A percentile compares a stretch with the other conserved stretches of the same genome.
Evolutionary conservation across 495 filamentous ascomycete species (phyloP).

Genomic region (Penicillium subrubescens): DNA sequence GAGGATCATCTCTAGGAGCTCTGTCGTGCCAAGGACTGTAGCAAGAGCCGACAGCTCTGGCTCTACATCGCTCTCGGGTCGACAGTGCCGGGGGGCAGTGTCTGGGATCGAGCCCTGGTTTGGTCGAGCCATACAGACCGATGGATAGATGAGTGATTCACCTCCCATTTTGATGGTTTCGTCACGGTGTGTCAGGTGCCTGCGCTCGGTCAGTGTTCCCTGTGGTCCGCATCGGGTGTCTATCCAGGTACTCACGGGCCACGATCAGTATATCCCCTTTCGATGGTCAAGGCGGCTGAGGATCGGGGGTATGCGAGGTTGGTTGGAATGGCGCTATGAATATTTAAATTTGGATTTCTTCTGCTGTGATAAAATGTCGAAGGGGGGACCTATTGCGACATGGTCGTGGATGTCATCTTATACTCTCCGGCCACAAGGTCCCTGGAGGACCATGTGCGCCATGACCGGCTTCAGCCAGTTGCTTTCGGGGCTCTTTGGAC

Average conservation of each 20-base stretch:
- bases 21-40: background rate
- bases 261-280: background rate
- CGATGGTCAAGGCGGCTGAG: background rate
- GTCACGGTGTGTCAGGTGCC: background rate
- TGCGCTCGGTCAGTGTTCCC: background rate
- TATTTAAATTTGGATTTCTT: too few species aligned
- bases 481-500: background rate
- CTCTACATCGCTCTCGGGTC: background rate
- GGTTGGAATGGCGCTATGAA: background rate
- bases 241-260: background rate
- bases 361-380: too few species aligned
- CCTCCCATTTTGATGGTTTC: background rate
- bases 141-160: background rate
- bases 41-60: background rate
- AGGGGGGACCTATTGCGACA: background rate
- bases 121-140: background rate
- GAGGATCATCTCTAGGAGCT: background rate
- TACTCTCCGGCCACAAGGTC: constrained; percentile 6
- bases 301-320: background rate
- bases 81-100: background rate
- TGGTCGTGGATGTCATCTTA: background rate
- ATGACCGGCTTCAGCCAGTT: background rate
- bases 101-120: background rate
- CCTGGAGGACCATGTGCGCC: constrained; percentile 7
- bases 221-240: background rate